Evolutionary conservation across 148 eudicot species (phyloP), one percentile per base, ranked within the genome.

Genomic region (Fagopyrum homotropicum): DNA sequence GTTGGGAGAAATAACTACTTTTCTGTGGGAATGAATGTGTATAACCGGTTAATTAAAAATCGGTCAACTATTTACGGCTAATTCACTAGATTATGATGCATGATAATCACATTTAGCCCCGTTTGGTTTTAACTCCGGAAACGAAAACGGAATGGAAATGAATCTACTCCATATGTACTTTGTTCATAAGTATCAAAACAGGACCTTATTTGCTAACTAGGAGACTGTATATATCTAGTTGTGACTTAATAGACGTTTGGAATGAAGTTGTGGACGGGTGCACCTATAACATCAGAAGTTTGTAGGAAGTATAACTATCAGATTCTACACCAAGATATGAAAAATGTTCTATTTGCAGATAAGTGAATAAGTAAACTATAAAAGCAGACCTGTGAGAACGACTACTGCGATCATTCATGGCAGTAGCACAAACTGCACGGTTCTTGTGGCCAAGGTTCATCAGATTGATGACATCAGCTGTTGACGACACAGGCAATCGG

Each of bases 341-440:
- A 29, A 74, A 29, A 57, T 15, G 16, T 35, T 45, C 14, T 7
- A 60, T 2, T 70, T 15, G 45, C 17, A 7, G 16, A 55, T 3
- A 55, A 75, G 40, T 35, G 40, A 35, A 35, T 35, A 35, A 35
- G 40, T 52, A 54, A 73, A 22, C 19, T 19, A 43, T 35, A 74
- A 52, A 26, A 30, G 44, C 45, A 56, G 79, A 94, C 98, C 99
- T 95, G 85, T 92, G 99, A 72, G 99, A 92, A 75, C 98, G 98
- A 83, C 97, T 95, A 79, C 97, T 92, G 26, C 97, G 92, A 69
- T 90, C 92, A 80, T 95, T 95, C 97, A 93, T 87, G 78, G 95
- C 86, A 50, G 98, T 93, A 35, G 93, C 78, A 78, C 97, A 73
- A 56, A 90, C 97, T 72, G 93, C 90, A 29, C 99, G 99, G 72